Base-by-base conservation (phyloP, 2,329 filamentous ascomycete species). In the Fusarium sp. region DNA sequence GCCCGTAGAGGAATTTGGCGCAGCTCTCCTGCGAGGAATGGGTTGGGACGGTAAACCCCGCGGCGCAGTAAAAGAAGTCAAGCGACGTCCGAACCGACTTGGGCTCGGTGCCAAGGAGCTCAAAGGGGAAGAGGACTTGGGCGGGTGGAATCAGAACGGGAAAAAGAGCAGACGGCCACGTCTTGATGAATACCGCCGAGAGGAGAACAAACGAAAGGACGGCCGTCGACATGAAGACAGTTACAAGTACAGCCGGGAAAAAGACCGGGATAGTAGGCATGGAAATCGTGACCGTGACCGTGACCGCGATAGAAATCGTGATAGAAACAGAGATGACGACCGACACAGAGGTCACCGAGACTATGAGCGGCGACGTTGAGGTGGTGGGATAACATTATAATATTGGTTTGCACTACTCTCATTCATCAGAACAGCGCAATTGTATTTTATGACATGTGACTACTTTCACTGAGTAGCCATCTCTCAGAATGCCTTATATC, bases 1-100 rank as follows among this genome's bases (percentile, higher is more conserved):
- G 67, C 95, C 96, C 0, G 94, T 98, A 18, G 95, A 98, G 73
- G 94, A 98, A 74, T 99, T 98, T 72, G 96, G 96, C 10, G 92
- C 94, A 20, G 94, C 95, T 1, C 85, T 98, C 70, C 86, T 99
- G 38, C 90, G 95, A 32, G 94, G 95, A 12, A 98, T 98, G 92
- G 96, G 96, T 11, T 98, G 95, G 95, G 94, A 98, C 84, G 91
- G 82, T 79, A 87, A 89, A 58, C 83, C 86, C 66, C 81, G 84
- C 49, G 86, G 85, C 3, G 79, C 83, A 47, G 79, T 82, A 8
- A 92, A 92, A 71, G 85, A 90, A 38, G 90, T 89, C 68, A 91
- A 92, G 77, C 87, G 90, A 54, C 88, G 95, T 52, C 91, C 94
- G 18, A 94, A 94, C 63, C 87, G 97, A 59, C 84, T 98, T 12